A percentile compares a stretch with the other conserved stretches of the same genome.
Evolutionary conservation across 78 protist species (phyloP).

Genomic region (Bigelowiella natans): DNA sequence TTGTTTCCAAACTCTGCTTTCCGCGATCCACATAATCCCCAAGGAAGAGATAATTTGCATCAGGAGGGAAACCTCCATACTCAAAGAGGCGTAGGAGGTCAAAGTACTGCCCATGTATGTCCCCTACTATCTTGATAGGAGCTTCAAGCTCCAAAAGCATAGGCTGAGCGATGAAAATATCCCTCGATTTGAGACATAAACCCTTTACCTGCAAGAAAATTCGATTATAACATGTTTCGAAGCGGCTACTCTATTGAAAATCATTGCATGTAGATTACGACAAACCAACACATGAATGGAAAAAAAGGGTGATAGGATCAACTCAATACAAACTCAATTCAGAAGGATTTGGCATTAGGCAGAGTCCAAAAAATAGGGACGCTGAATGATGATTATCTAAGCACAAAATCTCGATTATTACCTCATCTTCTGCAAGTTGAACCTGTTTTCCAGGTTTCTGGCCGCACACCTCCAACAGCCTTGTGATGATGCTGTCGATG

Average conservation of each 20-base stretch:
- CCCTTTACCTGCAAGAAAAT: too few species aligned
- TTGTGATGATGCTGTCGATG: background rate
- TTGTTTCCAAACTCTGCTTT: constrained; percentile 88
- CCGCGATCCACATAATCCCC: constrained; percentile 99
- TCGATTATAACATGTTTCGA: too few species aligned
- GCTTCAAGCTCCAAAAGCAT: constrained; percentile 9
- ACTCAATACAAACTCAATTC: too few species aligned
- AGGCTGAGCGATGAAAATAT: constrained; percentile 13
- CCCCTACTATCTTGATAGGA: constrained; percentile 55
- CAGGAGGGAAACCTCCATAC: constrained; percentile 96
- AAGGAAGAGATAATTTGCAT: constrained; percentile 95
- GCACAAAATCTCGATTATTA: too few species aligned
- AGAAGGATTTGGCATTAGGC: too few species aligned
- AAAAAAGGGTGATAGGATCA: too few species aligned
- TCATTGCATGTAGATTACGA: too few species aligned
- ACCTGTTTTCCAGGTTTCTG: background rate
- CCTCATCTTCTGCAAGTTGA: background rate
- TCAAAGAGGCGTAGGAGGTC: constrained; percentile 48
- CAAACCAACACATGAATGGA: too few species aligned
- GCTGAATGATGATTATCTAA: too few species aligned
- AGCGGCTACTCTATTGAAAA: too few species aligned
- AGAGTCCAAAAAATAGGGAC: too few species aligned
- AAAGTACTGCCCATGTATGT: constrained; percentile 63
- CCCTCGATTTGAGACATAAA: background rate
- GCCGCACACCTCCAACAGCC: constrained; percentile 1